Percentiles rank a stretch among this genome's conserved stretches.
These are phyloP conservation scores for Xylariaceae sp. DNA, from an alignment of 2,329 filamentous ascomycete genomes.

Conservation along the genomic window DNA sequence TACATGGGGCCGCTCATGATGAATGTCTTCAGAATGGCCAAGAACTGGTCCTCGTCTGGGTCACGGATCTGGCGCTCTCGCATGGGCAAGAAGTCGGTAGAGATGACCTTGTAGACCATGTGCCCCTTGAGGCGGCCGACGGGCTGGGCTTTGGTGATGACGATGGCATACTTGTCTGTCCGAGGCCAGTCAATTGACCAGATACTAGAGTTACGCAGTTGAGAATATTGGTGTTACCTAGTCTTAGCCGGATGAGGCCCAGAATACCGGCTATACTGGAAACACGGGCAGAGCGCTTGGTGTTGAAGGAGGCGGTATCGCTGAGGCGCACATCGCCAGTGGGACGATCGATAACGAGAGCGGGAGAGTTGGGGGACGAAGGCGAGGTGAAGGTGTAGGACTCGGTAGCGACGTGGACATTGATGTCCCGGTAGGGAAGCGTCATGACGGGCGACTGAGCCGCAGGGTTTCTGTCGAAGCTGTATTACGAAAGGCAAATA, in stretches of 20 bases:
- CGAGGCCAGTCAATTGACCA: slow-evolving; percentile 9
- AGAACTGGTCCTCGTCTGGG: slow-evolving; percentile 88
- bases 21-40: slow-evolving; percentile 74
- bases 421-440: slow-evolving; percentile 89
- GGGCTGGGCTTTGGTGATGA: slow-evolving; percentile 90
- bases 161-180: slow-evolving; percentile 87
- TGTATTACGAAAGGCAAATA: slow-evolving; percentile 1
- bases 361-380: slow-evolving; percentile 83
- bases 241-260: slow-evolving; percentile 86
- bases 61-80: slow-evolving; percentile 90
- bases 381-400: slow-evolving; percentile 97
- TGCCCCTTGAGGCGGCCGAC: slow-evolving; percentile 91
- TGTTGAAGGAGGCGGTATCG: slow-evolving; percentile 70
- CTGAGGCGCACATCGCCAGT: slow-evolving; percentile 85
- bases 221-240: slow-evolving; percentile 57
- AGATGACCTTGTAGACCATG: slow-evolving; percentile 88
- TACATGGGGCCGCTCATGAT: slow-evolving; percentile 87
- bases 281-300: slow-evolving; percentile 68
- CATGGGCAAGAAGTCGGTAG: slow-evolving; percentile 89
- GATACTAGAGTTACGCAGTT: neutral
- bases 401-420: slow-evolving; percentile 85
- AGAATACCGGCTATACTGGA: slow-evolving; percentile 94
- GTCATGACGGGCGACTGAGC: slow-evolving; percentile 21
- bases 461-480: too few species aligned
- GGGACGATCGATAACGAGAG: slow-evolving; percentile 84